Base-by-base conservation (phyloP, 2,329 filamentous ascomycete genomes). In the Microdochium bolleyi region DNA sequence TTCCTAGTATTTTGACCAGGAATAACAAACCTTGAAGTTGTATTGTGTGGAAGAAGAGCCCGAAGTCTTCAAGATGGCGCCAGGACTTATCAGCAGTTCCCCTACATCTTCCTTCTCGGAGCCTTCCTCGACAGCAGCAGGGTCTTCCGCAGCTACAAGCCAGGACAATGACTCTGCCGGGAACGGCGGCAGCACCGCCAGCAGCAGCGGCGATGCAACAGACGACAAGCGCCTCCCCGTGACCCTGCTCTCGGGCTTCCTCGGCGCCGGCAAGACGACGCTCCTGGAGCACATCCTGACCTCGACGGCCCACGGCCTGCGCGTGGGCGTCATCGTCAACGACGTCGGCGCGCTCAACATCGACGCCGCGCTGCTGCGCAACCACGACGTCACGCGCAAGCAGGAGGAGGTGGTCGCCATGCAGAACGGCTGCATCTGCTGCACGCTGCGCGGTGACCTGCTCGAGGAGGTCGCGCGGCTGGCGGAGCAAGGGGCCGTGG, bases 341-440 rank as follows among this genome's bases (percentile, higher is more conserved):
- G 86, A 89, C 55, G 87, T 89, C 68, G 80, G 80, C 55, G 74
- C 76, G 0, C 70, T 87, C 50, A 87, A 87, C 57, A 80, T 87
- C 57, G 83, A 88, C 53, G 83, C 83, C 0, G 74, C 80, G 4
- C 68, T 85, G 0, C 80, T 87, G 48, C 77, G 77, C 16, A 71
- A 79, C 1, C 76, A 83, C 60, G 75, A 74, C 24, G 67, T 85
- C 34, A 79, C 77, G 25, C 60, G 64, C 2, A 76, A 79, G 57
- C 70, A 84, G 38, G 82, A 87, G 57, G 84, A 86, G 56, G 73
- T 88, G 30, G 80, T 88, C 16, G 79, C 83, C 10, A 74, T 88
- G 52, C 83, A 88, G 60, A 88, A 88, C 56, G 84, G 86, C 10
- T 89, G 87, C 58, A 90, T 90, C 60, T 90, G 86, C 71, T 90